Evolutionary conservation across 495 filamentous ascomycete species (phyloP).

Genomic region (Aspergillus steynii): DNA sequence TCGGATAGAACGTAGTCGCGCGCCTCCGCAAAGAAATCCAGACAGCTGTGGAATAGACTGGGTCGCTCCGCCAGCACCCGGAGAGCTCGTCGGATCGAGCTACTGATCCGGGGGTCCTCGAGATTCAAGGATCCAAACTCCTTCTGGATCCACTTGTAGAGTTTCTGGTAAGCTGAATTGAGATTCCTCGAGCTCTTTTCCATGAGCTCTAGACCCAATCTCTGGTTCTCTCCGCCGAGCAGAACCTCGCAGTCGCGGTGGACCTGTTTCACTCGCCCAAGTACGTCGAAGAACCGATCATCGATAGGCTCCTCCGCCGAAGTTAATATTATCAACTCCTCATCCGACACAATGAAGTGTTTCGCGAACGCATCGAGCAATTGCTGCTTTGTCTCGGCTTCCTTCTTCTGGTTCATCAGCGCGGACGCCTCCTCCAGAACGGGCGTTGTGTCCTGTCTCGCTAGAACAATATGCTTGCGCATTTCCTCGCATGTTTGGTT

Average conservation of each 20-base stretch:
- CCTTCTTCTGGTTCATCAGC: constrained; percentile 71
- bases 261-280: constrained; percentile 83
- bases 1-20: constrained; percentile 85
- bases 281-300: constrained; percentile 78
- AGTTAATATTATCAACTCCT: constrained; percentile 71
- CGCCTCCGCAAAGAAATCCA: constrained; percentile 92
- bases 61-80: constrained; percentile 89
- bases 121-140: constrained; percentile 92
- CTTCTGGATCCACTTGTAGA: constrained; percentile 91
- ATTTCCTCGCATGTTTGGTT: constrained; percentile 83
- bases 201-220: constrained; percentile 83
- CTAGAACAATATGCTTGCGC: constrained; percentile 70
- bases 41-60: constrained; percentile 85
- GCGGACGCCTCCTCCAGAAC: constrained; percentile 76
- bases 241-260: constrained; percentile 85
- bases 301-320: constrained; percentile 77
- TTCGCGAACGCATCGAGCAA: constrained; percentile 79
- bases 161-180: constrained; percentile 91
- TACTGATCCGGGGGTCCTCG: constrained; percentile 90
- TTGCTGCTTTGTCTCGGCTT: constrained; percentile 83
- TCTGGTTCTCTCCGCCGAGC: constrained; percentile 86
- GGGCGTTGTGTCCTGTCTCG: constrained; percentile 72
- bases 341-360: constrained; percentile 82
- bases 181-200: constrained; percentile 82
- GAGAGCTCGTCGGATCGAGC: constrained; percentile 79